Conservation (phyloP, 352 stramenopile genomes). For the Globisporangium sylvaticum region DNA sequence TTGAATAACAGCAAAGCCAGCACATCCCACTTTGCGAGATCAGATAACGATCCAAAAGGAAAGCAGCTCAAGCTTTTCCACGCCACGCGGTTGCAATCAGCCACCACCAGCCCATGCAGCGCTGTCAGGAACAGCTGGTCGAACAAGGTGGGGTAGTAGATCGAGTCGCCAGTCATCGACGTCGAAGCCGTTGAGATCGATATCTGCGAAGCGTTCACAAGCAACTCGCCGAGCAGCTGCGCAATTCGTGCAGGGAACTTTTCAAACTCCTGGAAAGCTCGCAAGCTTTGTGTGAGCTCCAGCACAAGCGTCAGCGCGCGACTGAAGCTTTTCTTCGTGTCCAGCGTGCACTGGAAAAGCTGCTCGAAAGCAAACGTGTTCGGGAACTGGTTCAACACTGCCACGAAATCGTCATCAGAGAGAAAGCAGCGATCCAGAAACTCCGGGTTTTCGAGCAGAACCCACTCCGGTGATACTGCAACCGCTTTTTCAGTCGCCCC, state of each 20-base stretch:
- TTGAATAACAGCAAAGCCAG: conserved; percentile 75
- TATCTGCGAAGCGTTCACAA: conserved; percentile 53
- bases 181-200: conserved; percentile 37
- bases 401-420: conserved; percentile 83
- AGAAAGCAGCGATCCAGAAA: conserved; percentile 77
- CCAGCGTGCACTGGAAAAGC: conserved; percentile 57
- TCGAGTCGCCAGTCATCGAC: conserved; percentile 19
- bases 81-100: conserved; percentile 76
- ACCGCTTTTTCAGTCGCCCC: conserved; percentile 15
- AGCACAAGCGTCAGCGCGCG: conserved; percentile 67
- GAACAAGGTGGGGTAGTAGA: conserved; percentile 77
- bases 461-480: conserved; percentile 65
- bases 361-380: conserved; percentile 81
- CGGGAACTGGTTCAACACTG: conserved; percentile 82
- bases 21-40: conserved; percentile 79
- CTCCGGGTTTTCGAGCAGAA: conserved; percentile 80
- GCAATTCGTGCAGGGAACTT: conserved; percentile 69
- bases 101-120: conserved; percentile 61
- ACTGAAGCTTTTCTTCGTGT: conserved; percentile 80
- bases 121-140: conserved; percentile 84
- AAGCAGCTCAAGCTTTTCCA: conserved; percentile 70
- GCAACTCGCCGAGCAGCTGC: conserved; percentile 59
- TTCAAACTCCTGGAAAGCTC: conserved; percentile 79
- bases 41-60: conserved; percentile 69
- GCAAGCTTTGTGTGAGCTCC: conserved; percentile 67